Evolutionary conservation across 2,329 filamentous ascomycete genomes (phyloP).

Genomic region (Daldinia sp.): DNA sequence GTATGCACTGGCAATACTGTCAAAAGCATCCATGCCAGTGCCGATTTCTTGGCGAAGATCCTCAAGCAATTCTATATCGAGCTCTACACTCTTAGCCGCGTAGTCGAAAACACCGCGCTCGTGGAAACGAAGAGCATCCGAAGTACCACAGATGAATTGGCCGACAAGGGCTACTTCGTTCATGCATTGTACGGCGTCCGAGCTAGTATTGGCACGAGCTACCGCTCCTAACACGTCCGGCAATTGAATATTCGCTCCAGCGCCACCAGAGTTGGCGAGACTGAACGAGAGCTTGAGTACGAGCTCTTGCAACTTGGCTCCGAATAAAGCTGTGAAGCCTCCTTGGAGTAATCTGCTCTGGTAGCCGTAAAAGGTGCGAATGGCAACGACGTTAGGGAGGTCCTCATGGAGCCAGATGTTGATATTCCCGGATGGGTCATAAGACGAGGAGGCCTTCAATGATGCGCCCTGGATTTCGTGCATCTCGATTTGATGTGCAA

Average conservation of each 20-base stretch:
- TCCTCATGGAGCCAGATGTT: slow-evolving; percentile 41
- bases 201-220: slow-evolving; percentile 54
- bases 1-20: slow-evolving; percentile 47
- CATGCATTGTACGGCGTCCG: slow-evolving; percentile 55
- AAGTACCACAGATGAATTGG: slow-evolving; percentile 57
- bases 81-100: slow-evolving; percentile 56
- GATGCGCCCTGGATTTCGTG: slow-evolving; percentile 55
- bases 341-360: slow-evolving; percentile 60
- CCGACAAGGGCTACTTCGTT: slow-evolving; percentile 60
- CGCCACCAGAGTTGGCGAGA: slow-evolving; percentile 52
- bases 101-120: slow-evolving; percentile 62
- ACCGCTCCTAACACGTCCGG: slow-evolving; percentile 56
- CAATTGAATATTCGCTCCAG: slow-evolving; percentile 48
- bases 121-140: slow-evolving; percentile 56
- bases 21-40: slow-evolving; percentile 63
- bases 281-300: slow-evolving; percentile 61
- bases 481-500: slow-evolving; percentile 62
- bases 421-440: slow-evolving; percentile 48
- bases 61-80: slow-evolving; percentile 62
- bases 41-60: slow-evolving; percentile 62
- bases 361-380: slow-evolving; percentile 61
- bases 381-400: slow-evolving; percentile 59
- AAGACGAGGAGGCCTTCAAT: slow-evolving; percentile 48
- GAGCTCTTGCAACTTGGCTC: slow-evolving; percentile 60
- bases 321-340: slow-evolving; percentile 60